Conservation (phyloP, 176 grass and related monocot species). For the Neostapfia colusana region DNA sequence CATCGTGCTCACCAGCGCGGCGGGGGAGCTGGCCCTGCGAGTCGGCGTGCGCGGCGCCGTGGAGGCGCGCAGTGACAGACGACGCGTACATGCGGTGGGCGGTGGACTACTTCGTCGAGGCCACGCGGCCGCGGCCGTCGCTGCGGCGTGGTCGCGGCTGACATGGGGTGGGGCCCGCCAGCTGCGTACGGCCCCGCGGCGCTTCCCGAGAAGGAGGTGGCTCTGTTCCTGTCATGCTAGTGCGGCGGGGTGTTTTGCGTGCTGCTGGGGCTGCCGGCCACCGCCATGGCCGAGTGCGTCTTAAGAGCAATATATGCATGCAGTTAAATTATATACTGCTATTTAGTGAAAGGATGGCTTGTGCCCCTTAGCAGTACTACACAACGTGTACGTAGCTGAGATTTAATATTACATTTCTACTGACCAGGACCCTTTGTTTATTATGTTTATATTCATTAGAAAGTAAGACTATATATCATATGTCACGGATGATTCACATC, state of each 20-base stretch:
- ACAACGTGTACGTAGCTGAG: too few species aligned
- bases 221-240: conserved; percentile 71
- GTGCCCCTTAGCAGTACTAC: too few species aligned
- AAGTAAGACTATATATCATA: too few species aligned
- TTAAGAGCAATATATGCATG: too few species aligned
- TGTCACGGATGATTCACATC: too few species aligned
- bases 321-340: too few species aligned
- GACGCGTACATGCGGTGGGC: conserved; percentile 68
- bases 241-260: conserved; percentile 63
- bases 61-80: conserved; percentile 46
- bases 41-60: conserved; percentile 42
- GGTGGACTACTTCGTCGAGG: conserved; percentile 83
- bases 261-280: conserved; percentile 62
- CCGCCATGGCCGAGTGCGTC: conserved; percentile 71
- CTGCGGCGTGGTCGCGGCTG: too few species aligned
- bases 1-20: conserved; percentile 67
- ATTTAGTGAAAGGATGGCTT: too few species aligned
- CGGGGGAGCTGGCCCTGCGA: conserved; percentile 51
- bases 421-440: too few species aligned
- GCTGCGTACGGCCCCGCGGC: conserved; percentile 61
- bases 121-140: conserved; percentile 58
- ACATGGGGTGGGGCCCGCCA: conserved; percentile 76
- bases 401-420: too few species aligned
- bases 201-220: conserved; percentile 78
- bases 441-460: too few species aligned